phyloP scores from a whole-genome alignment of 2,329 filamentous ascomycete species.

The Diaporthe sp. region DNA sequence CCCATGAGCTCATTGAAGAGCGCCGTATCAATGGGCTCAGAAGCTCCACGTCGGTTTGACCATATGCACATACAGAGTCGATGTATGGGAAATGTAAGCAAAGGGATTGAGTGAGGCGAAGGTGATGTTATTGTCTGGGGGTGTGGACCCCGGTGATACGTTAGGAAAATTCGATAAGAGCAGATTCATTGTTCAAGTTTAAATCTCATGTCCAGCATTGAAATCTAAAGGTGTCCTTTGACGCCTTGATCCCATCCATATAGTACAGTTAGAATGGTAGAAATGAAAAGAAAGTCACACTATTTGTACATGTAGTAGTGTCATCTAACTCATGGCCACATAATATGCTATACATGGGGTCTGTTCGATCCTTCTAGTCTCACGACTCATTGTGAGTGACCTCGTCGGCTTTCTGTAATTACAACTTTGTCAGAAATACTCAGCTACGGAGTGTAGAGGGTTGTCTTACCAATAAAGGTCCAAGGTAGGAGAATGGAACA shows the following conservation, averaged over 20 bases:
- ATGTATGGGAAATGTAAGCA: background rate
- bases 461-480: background rate
- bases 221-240: background rate
- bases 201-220: background rate
- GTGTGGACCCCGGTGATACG: background rate
- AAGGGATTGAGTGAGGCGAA: background rate
- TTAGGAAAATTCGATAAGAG: background rate
- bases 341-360: background rate
- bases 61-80: background rate
- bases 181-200: background rate
- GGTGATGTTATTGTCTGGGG: background rate
- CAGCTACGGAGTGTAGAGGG: background rate
- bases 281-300: background rate
- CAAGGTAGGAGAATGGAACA: conserved; percentile 21
- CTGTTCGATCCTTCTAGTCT: background rate
- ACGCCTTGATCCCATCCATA: background rate
- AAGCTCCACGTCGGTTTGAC: background rate
- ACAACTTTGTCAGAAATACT: background rate
- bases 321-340: background rate
- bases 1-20: background rate
- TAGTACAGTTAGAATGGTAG: background rate
- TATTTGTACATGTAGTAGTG: background rate
- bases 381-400: background rate
- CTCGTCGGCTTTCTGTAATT: background rate
- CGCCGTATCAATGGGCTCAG: background rate